phyloP scores from a whole-genome alignment of 2,329 filamentous ascomycete genomes.

The Berkeleyomyces basicola region DNA sequence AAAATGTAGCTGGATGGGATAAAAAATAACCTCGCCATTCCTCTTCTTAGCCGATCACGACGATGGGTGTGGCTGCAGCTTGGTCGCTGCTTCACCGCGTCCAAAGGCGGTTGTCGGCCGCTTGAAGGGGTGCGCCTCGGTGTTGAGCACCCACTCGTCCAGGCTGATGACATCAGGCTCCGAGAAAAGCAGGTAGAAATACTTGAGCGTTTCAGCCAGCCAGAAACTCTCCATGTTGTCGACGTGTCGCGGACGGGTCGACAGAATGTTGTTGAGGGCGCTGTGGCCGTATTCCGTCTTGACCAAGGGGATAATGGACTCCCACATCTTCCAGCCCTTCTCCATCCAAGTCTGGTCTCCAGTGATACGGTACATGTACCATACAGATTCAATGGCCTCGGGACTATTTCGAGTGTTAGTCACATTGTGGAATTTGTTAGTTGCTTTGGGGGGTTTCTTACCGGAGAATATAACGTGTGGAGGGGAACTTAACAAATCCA shows the following conservation, averaged over 20 bases:
- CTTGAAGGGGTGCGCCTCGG: conserved; percentile 43
- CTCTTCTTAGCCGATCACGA: background rate
- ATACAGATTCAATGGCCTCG: conserved; percentile 76
- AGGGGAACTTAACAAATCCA: conserved; percentile 32
- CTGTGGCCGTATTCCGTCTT: conserved; percentile 50
- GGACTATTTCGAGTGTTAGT: conserved; percentile 33
- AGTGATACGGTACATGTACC: conserved; percentile 82
- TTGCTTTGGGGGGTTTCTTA: conserved; percentile 22
- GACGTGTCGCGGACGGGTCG: conserved; percentile 24
- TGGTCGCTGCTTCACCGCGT: conserved; percentile 3
- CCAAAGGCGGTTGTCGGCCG: conserved; percentile 22
- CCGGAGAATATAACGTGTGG: conserved; percentile 43
- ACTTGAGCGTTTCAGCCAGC: conserved; percentile 82
- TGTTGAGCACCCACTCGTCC: conserved; percentile 52
- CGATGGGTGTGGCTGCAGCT: background rate
- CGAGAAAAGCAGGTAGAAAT: conserved; percentile 72
- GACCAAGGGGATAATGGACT: conserved; percentile 50
- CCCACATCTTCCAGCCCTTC: conserved; percentile 75
- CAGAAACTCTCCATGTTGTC: conserved; percentile 81
- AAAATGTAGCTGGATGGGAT: background rate
- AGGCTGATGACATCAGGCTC: conserved; percentile 47
- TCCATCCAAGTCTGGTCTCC: conserved; percentile 61
- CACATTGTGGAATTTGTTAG: background rate
- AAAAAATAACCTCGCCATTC: background rate
- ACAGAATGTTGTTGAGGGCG: conserved; percentile 48